Conservation (phyloP, 257 asterid species). For the Penstemon barbatus region DNA sequence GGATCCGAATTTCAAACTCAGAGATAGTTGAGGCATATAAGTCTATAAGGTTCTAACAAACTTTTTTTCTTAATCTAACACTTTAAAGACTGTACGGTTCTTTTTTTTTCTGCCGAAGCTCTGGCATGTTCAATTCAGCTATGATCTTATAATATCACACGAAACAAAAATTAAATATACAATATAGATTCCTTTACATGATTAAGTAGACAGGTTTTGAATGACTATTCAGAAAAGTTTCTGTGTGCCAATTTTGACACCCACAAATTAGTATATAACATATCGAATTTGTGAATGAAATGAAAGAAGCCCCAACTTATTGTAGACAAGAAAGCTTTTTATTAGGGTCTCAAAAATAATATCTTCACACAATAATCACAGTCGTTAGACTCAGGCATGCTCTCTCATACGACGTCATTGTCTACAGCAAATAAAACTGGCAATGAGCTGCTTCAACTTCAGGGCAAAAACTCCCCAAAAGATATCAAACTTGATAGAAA, state of each 20-base stretch:
- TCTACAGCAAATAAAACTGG: not conserved
- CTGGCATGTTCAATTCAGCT: conserved; percentile 15
- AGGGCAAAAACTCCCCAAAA: not conserved
- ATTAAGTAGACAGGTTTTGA: not conserved
- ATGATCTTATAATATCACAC: not conserved
- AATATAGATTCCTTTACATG: not conserved
- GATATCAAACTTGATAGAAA: not conserved
- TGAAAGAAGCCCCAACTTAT: not conserved
- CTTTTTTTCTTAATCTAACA: no score
- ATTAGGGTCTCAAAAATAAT: not conserved
- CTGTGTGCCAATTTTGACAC: not conserved
- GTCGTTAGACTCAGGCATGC: not conserved
- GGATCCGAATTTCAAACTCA: conserved; percentile 27
- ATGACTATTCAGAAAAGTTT: not conserved
- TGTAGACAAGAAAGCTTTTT: not conserved
- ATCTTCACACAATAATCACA: conserved; percentile 1
- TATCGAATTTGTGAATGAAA: conserved; percentile 9
- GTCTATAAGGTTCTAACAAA: not conserved
- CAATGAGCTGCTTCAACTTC: not conserved
- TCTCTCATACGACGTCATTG: not conserved
- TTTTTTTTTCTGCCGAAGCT: not conserved
- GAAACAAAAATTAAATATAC: not conserved
- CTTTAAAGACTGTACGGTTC: no score
- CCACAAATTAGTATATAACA: not conserved
- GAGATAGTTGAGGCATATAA: conserved; percentile 13